phyloP scores from a whole-genome alignment of 495 filamentous ascomycete genomes.

The Pyrenopolyporus hunteri region DNA sequence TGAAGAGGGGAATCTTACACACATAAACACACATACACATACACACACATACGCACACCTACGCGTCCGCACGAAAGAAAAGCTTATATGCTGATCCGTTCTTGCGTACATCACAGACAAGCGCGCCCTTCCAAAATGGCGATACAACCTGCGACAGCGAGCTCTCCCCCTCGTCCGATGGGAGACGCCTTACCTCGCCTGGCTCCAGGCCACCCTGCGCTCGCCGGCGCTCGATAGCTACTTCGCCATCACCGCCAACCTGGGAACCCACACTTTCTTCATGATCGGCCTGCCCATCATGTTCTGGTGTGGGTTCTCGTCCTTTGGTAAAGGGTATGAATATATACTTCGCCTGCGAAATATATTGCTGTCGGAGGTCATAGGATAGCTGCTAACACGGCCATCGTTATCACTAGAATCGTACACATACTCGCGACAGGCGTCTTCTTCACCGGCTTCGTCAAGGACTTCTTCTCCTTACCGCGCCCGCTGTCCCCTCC shows the following conservation, averaged over 20 bases:
- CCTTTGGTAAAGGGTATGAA: slow-evolving; percentile 80
- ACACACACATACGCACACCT: background rate
- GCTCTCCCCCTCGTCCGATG: slow-evolving; percentile 87
- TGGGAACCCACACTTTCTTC: slow-evolving; percentile 98
- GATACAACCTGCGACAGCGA: slow-evolving; percentile 79
- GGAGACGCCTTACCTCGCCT: slow-evolving; percentile 94
- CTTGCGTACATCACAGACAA: slow-evolving; percentile 66
- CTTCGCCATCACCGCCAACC: slow-evolving; percentile 94
- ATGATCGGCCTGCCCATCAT: slow-evolving; percentile 91
- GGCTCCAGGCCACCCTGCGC: slow-evolving; percentile 76
- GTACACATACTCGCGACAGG: slow-evolving; percentile 86
- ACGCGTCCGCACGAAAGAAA: background rate
- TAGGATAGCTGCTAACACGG: background rate
- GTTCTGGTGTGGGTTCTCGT: slow-evolving; percentile 91
- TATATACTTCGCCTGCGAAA: background rate
- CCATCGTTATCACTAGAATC: slow-evolving; percentile 61
- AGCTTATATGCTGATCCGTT: slow-evolving; percentile 10
- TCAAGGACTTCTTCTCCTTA: slow-evolving; percentile 95
- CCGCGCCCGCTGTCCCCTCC: slow-evolving; percentile 93
- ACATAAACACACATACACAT: background rate
- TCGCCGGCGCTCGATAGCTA: slow-evolving; percentile 88
- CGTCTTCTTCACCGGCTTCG: slow-evolving; percentile 90
- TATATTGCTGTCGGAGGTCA: background rate
- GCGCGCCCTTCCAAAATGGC: slow-evolving; percentile 82
- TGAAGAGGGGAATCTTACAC: background rate